Conservation (phyloP, 805 yeast genomes). For the Monosporozyma siamensis region DNA sequence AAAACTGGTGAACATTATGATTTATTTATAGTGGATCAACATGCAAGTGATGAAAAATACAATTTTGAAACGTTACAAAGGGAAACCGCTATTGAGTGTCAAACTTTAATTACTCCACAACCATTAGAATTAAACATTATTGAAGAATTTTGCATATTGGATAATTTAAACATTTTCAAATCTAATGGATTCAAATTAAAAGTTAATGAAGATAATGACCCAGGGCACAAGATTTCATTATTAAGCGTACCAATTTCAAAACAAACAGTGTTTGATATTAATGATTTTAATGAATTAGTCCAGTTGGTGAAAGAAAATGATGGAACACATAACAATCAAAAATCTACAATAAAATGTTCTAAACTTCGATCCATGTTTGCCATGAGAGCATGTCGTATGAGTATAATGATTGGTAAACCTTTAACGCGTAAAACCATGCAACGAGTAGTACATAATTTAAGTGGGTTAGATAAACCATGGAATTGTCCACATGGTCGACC, state of each 20-base stretch:
- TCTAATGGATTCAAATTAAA: constrained; percentile 69
- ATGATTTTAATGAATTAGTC: constrained; percentile 68
- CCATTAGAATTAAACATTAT: constrained; percentile 57
- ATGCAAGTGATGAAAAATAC: constrained; percentile 92
- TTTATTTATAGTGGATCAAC: constrained; percentile 88
- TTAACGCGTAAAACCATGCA: constrained; percentile 54
- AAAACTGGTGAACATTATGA: constrained; percentile 33
- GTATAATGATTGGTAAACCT: constrained; percentile 87
- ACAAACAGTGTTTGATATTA: constrained; percentile 50
- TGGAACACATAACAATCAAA: constrained; percentile 28
- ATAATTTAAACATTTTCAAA: constrained; percentile 46
- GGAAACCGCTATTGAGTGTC: constrained; percentile 51
- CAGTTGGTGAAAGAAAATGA: constrained; percentile 52
- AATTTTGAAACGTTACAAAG: constrained; percentile 69
- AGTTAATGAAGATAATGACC: constrained; percentile 40
- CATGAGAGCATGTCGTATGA: constrained; percentile 87
- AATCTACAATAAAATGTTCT: constrained; percentile 42
- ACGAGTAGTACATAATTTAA: constrained; percentile 55
- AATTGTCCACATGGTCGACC: constrained; percentile 97
- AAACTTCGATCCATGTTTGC: constrained; percentile 82
- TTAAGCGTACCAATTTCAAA: constrained; percentile 67
- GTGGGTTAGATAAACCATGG: constrained; percentile 86
- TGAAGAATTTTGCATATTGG: constrained; percentile 67
- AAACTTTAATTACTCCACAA: constrained; percentile 56
- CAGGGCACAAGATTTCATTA: constrained; percentile 50